phyloP scores from a whole-genome alignment of 176 grass and related monocot species.

The Cocos nucifera region DNA sequence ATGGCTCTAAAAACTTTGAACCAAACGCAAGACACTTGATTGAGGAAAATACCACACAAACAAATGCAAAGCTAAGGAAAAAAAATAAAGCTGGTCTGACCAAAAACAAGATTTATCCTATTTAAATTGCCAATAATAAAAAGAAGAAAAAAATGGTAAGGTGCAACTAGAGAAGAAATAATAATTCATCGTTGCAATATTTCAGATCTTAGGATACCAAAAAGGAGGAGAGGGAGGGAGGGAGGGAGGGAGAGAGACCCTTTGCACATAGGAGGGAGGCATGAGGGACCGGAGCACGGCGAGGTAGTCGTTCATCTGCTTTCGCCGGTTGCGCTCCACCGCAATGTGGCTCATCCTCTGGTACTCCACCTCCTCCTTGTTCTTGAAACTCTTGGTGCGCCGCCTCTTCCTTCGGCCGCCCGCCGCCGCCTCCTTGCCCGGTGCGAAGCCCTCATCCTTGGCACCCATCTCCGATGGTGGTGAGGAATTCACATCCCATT shows the following conservation, averaged over 20 bases:
- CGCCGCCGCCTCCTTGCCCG: background rate
- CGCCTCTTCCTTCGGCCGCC: constrained; percentile 5
- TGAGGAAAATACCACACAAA: too few relatives aligned
- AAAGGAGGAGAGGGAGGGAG: background rate
- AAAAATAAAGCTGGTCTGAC: background rate
- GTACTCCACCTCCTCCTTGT: constrained; percentile 50
- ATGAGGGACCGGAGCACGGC: constrained; percentile 8
- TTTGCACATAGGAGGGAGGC: constrained; percentile 7
- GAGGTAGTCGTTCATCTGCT: constrained; percentile 15
- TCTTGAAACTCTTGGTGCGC: constrained; percentile 46
- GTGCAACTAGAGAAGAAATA: background rate
- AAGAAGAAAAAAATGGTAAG: background rate
- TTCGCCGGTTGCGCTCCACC: background rate
- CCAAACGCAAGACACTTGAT: too few relatives aligned
- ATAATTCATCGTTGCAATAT: background rate
- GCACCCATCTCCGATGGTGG: background rate
- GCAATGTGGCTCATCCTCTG: constrained; percentile 2
- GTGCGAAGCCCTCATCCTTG: background rate
- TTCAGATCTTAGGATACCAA: background rate
- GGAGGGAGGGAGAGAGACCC: background rate
- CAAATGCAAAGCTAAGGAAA: too few relatives aligned
- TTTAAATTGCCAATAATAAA: background rate
- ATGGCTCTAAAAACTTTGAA: too few relatives aligned
- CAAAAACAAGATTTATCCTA: constrained; percentile 1
- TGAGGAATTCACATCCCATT: background rate